Conservation (phyloP, 2,329 filamentous ascomycete species). For the Delphinella strobiligena region DNA sequence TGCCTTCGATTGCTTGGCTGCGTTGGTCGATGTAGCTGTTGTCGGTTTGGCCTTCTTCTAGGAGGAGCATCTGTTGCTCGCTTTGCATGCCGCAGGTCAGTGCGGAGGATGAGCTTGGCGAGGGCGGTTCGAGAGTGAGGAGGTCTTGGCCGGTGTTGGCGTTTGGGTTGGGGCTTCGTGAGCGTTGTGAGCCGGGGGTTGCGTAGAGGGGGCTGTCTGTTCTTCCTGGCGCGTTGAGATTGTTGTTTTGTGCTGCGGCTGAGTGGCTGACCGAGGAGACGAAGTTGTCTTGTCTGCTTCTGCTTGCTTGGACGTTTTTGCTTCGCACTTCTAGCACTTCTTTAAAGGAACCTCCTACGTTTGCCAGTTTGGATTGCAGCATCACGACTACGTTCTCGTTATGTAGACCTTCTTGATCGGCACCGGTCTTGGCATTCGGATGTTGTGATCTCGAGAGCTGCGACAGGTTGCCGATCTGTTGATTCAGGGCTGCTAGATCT, state of each 20-base stretch:
- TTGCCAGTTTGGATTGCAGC: slow-evolving; percentile 80
- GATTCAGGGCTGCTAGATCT: slow-evolving; percentile 74
- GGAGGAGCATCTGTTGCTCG: slow-evolving; percentile 77
- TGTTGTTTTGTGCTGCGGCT: slow-evolving; percentile 24
- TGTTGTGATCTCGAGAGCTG: slow-evolving; percentile 65
- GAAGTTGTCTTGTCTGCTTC: slow-evolving; percentile 90
- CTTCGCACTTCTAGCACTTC: slow-evolving; percentile 92
- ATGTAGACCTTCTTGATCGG: slow-evolving; percentile 80
- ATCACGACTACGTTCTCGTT: slow-evolving; percentile 95
- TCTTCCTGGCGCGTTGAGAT: slow-evolving; percentile 4
- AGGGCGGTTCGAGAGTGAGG: slow-evolving; percentile 65
- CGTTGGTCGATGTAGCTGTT: slow-evolving; percentile 89
- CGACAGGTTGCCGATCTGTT: slow-evolving; percentile 78
- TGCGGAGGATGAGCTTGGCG: slow-evolving; percentile 28
- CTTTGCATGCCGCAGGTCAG: slow-evolving; percentile 44
- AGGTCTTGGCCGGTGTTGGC: slow-evolving; percentile 47
- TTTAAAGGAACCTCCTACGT: slow-evolving; percentile 92
- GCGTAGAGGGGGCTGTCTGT: slow-evolving; percentile 38
- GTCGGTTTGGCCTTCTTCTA: slow-evolving; percentile 79
- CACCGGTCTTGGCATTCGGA: slow-evolving; percentile 40
- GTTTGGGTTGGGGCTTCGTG: slow-evolving; percentile 17
- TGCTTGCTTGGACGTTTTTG: slow-evolving; percentile 92
- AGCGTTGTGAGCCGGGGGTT: slow-evolving; percentile 51
- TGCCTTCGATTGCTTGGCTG: slow-evolving; percentile 91
- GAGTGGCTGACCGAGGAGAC: slow-evolving; percentile 65